These are phyloP conservation scores for Boehmeria nivea DNA, from an alignment of 306 rosid species.

Conservation along the genomic window DNA sequence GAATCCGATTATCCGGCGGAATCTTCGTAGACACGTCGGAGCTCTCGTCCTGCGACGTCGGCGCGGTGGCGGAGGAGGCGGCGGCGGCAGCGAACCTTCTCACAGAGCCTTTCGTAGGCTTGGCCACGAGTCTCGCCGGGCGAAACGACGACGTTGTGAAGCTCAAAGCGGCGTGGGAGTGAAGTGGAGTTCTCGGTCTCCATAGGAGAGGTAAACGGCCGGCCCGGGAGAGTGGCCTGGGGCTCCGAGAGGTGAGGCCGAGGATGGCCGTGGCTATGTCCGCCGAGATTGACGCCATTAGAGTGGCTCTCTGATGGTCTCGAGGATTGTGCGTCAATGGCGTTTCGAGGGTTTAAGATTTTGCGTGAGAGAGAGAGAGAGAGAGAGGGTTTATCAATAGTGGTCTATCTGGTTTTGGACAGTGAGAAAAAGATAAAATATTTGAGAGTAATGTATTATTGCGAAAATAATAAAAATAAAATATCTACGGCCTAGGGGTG, in stretches of 20 bases:
- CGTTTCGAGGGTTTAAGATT: constrained; percentile 14
- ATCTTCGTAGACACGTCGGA: constrained; percentile 56
- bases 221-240: constrained; percentile 27
- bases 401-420: not conserved
- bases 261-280: constrained; percentile 50
- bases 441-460: too few relatives aligned
- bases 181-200: constrained; percentile 15
- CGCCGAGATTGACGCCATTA: constrained; percentile 48
- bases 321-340: not conserved
- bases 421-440: not conserved
- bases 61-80: constrained; percentile 42
- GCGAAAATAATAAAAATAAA: too few relatives aligned
- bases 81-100: too few relatives aligned
- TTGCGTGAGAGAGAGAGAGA: not conserved
- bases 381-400: constrained; percentile 8
- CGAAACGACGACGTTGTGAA: constrained; percentile 20
- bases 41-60: constrained; percentile 49
- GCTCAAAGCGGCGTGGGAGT: constrained; percentile 14
- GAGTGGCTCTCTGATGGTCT: not conserved
- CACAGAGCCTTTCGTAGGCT: constrained; percentile 15
- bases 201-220: constrained; percentile 24
- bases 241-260: constrained; percentile 31
- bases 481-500: too few relatives aligned
- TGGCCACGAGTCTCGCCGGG: constrained; percentile 5
- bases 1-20: constrained; percentile 71